phyloP scores from a whole-genome alignment of 2,329 filamentous ascomycete genomes.

The Cadophora malorum region DNA sequence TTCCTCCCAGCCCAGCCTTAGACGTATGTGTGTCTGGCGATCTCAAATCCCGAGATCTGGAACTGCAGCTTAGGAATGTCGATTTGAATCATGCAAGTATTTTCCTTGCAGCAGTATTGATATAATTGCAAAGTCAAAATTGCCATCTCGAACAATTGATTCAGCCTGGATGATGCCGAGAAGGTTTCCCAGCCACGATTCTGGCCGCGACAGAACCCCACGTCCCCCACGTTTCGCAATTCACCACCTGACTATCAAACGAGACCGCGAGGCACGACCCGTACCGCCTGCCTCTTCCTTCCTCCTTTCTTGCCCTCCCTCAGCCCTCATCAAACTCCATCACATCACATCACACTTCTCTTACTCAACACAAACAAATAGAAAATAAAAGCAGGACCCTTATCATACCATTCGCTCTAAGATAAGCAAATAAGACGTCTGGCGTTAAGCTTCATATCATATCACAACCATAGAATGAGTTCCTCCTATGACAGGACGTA shows the following conservation, averaged over 20 bases:
- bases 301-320: neutral
- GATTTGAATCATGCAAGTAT: neutral
- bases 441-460: conserved; percentile 1
- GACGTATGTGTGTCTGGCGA: neutral
- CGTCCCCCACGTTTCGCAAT: conserved; percentile 16
- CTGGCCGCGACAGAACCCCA: neutral
- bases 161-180: neutral
- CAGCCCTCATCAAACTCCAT: conserved; percentile 1
- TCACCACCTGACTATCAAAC: conserved; percentile 9
- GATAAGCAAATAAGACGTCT: neutral
- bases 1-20: neutral
- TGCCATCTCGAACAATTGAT: neutral
- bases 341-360: neutral
- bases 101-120: conserved; percentile 5
- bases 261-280: conserved; percentile 11
- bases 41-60: neutral
- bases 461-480: conserved; percentile 2
- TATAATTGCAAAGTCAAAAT: neutral
- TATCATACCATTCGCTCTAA: conserved; percentile 6
- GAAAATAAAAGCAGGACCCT: conserved; percentile 5
- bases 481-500: neutral
- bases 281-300: conserved; percentile 9
- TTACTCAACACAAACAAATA: conserved; percentile 11
- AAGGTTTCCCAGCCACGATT: no score
- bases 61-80: conserved; percentile 6